Base-by-base conservation (phyloP, 805 yeast species). In the Saccharomycopsis malanga region DNA sequence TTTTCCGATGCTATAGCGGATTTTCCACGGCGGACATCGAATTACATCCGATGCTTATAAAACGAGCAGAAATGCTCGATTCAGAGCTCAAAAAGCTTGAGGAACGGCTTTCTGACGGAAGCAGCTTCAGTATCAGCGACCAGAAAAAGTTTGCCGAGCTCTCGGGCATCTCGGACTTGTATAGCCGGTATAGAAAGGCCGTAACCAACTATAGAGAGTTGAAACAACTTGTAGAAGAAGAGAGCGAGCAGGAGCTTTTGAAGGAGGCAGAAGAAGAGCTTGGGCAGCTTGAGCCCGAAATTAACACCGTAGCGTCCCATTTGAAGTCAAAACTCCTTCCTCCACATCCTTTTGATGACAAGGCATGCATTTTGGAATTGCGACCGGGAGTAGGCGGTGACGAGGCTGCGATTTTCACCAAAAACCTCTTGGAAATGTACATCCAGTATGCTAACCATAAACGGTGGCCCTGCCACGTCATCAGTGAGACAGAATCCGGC, bases 341-440 rank as follows among this genome's bases (percentile, higher is more conserved):
- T 1, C 77, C 85, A 2, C 81, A 83, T 54, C 81, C 79, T 39
- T 85, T 83, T 61, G 74, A 81, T 2, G 93, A 85, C 39, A 78
- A 76, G 52, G 79, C 93, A 0, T 82, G 95, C 40, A 68, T 93
- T 2, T 54, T 93, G 17, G 98, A 93, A 61, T 65, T 93, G 12
- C 72, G 97, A 48, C 97, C 98, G 0, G 98, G 98, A 5, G 87
- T 91, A 2, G 98, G 98, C 14, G 98, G 98, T 2, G 76, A 81
- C 4, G 98, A 93, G 60, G 96, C 98, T 0, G 80, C 81, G 60
- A 74, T 93, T 12, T 93, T 93, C 63, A 77, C 98, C 0, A 75
- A 74, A 34, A 93, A 93, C 59, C 65, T 93, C 48, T 63, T 87
- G 50, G 72, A 74, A 49, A 87, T 93, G 98, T 93, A 93, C 62